Percentiles rank a stretch among this genome's conserved stretches.
Conservation (phyloP, 1,139 yeast species). For the Suhomyces ambrosiae region DNA sequence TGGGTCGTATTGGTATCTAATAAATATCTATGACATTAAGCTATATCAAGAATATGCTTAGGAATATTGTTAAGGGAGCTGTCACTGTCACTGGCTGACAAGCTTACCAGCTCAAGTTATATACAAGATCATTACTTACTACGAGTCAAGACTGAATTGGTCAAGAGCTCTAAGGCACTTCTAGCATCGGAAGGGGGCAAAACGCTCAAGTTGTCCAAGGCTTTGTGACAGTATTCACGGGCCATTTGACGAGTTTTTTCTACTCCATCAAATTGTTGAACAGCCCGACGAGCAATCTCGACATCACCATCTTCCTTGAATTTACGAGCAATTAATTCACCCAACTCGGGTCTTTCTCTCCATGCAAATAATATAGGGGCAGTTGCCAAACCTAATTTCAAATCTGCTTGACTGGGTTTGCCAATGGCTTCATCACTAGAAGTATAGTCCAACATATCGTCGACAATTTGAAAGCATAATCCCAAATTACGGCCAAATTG, state of each 20-base stretch:
- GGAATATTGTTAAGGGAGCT: not conserved
- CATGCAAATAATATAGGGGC: constrained; percentile 97
- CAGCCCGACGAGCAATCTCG: constrained; percentile 74
- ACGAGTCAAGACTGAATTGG: constrained; percentile 83
- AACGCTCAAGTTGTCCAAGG: constrained; percentile 66
- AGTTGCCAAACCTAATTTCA: constrained; percentile 91
- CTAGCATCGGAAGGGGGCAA: constrained; percentile 90
- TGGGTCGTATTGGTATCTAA: no score
- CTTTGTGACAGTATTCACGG: constrained; percentile 70
- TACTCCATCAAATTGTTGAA: constrained; percentile 71
- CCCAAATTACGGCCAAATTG: constrained; percentile 93
- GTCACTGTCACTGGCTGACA: not conserved
- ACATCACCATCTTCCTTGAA: constrained; percentile 83
- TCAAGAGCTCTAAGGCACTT: constrained; percentile 81
- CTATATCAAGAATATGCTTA: not conserved
- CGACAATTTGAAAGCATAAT: constrained; percentile 92
- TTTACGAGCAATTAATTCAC: constrained; percentile 80
- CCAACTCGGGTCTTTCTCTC: constrained; percentile 83
- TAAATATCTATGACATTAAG: not conserved
- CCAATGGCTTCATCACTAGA: constrained; percentile 81
- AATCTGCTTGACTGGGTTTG: constrained; percentile 94
- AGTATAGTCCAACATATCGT: constrained; percentile 94
- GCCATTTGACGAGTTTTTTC: constrained; percentile 79
- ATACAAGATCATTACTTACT: constrained; percentile 47
- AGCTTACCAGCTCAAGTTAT: constrained; percentile 1